These are phyloP conservation scores for Colletotrichum sp. DNA, from an alignment of 2,329 filamentous ascomycete species.

Conservation along the genomic window DNA sequence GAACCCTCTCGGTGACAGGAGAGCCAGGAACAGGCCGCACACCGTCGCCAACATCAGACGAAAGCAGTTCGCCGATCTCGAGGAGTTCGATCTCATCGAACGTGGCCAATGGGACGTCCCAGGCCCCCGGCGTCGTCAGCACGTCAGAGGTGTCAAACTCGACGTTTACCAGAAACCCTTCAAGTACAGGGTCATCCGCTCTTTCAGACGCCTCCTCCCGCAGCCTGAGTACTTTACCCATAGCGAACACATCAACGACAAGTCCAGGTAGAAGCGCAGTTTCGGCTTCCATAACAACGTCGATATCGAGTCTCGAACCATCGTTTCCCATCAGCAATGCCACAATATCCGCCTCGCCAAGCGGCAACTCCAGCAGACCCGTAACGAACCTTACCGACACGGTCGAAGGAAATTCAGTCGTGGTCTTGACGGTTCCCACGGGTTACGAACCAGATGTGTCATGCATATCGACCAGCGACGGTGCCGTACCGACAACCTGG, in stretches of 20 bases:
- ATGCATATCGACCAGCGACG: background rate
- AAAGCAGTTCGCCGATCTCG: slow-evolving; percentile 2
- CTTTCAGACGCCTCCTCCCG: background rate
- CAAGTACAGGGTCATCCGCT: background rate
- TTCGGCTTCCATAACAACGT: background rate
- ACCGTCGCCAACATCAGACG: background rate
- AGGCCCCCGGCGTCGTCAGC: background rate
- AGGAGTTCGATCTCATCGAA: background rate
- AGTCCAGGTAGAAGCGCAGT: background rate
- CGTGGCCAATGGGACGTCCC: background rate
- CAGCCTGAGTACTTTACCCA: background rate
- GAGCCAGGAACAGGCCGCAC: background rate
- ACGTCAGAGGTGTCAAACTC: background rate
- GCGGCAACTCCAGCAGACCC: background rate
- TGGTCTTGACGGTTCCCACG: background rate
- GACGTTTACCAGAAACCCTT: background rate
- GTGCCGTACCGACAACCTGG: slow-evolving; percentile 35
- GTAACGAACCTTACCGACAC: background rate
- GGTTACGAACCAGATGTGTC: background rate
- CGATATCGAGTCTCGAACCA: background rate
- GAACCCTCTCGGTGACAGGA: background rate
- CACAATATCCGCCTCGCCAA: background rate
- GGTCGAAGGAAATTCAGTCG: background rate
- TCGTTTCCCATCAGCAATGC: background rate
- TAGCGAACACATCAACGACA: background rate